These are phyloP conservation scores for Boletus pseudo-olivaceus DNA, from an alignment of 768 basidiomycete species.

Conservation along the genomic window DNA sequence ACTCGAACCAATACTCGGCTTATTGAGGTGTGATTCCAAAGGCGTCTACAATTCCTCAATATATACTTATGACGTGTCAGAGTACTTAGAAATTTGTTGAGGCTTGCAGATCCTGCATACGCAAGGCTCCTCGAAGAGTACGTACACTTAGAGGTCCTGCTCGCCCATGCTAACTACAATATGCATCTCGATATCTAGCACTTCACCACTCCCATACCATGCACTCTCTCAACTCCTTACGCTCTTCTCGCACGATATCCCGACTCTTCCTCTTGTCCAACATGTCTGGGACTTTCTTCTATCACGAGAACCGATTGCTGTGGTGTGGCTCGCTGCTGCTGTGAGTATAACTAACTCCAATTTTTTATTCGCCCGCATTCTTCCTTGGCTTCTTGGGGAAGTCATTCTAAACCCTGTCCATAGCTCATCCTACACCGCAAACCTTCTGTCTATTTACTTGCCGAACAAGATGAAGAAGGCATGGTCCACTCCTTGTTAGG, in stretches of 20 bases:
- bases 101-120: conserved; percentile 65
- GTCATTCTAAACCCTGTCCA: not conserved
- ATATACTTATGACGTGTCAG: conserved; percentile 34
- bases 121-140: conserved; percentile 68
- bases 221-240: conserved; percentile 89
- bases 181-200: conserved; percentile 36
- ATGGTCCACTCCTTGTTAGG: conserved; percentile 78
- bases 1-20: conserved; percentile 80
- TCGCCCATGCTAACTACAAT: not conserved
- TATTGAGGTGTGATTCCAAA: conserved; percentile 51
- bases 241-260: conserved; percentile 88
- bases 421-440: conserved; percentile 77
- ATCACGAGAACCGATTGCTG: conserved; percentile 72
- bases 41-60: not conserved
- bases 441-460: conserved; percentile 56
- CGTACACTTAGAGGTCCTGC: conserved; percentile 15
- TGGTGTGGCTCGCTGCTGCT: conserved; percentile 80
- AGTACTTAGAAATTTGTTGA: conserved; percentile 70
- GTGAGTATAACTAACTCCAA: conserved; percentile 44
- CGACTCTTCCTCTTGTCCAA: conserved; percentile 85
- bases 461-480: conserved; percentile 71
- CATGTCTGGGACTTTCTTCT: conserved; percentile 90
- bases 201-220: conserved; percentile 80
- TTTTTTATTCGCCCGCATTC: not conserved
- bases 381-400: not conserved